These are phyloP conservation scores for Paratinospora sagittata DNA, from an alignment of 164 flowering plant genomes.

Conservation along the genomic window DNA sequence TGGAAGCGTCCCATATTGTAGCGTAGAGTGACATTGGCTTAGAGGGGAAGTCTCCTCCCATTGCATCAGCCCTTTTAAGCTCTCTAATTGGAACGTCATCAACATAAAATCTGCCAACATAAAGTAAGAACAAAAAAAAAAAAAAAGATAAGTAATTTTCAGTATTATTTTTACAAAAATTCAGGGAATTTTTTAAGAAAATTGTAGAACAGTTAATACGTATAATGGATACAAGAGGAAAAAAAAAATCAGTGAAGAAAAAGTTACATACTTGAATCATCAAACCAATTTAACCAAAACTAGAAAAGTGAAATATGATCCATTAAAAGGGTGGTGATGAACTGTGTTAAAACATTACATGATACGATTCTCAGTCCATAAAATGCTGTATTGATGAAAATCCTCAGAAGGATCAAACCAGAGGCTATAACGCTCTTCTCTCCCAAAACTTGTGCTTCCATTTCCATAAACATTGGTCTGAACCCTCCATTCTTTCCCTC, in stretches of 20 bases:
- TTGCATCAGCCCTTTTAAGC: constrained; percentile 43
- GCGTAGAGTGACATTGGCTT: constrained; percentile 91
- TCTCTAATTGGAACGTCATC: constrained; percentile 78
- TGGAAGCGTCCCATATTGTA: constrained; percentile 92
- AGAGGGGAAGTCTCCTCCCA: constrained; percentile 81
- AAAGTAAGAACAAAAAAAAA: neutral
- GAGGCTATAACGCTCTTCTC: constrained; percentile 83
- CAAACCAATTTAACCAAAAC: neutral
- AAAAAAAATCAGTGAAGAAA: no score
- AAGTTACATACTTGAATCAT: neutral
- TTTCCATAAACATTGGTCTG: constrained; percentile 89
- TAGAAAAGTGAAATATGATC: no score
- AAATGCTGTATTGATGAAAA: constrained; percentile 78
- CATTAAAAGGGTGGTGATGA: no score
- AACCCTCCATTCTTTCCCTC: constrained; percentile 83
- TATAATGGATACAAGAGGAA: no score
- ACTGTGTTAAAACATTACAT: constrained; percentile 36
- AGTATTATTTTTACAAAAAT: no score
- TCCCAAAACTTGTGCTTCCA: constrained; percentile 77
- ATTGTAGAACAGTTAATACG: no score
- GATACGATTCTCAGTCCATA: constrained; percentile 72
- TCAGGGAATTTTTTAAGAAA: no score
- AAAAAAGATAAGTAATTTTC: no score
- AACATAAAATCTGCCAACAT: constrained; percentile 60
- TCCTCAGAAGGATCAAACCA: constrained; percentile 95